These are phyloP conservation scores for Rubroboletus pulcherrimus DNA, from an alignment of 768 basidiomycete genomes.

Conservation along the genomic window DNA sequence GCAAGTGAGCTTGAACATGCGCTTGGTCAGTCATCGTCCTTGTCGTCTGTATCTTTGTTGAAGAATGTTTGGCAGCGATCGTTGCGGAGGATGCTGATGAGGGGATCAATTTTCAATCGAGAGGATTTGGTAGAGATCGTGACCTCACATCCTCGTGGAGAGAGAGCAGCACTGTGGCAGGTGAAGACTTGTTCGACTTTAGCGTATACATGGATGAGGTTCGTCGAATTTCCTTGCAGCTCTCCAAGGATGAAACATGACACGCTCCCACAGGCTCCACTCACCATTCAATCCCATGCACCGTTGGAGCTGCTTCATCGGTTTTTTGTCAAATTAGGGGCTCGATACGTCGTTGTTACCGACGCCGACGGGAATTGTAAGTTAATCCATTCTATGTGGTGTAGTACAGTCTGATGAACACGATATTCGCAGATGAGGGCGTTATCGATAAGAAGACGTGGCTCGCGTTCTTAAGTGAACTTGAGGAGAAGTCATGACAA, in stretches of 20 bases:
- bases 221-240: slow-evolving; percentile 3
- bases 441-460: slow-evolving; percentile 93
- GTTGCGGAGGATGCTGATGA: slow-evolving; percentile 73
- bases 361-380: slow-evolving; percentile 80
- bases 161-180: slow-evolving; percentile 30
- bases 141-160: slow-evolving; percentile 53
- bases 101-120: slow-evolving; percentile 59
- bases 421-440: slow-evolving; percentile 62
- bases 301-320: slow-evolving; percentile 92
- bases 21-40: slow-evolving; percentile 51
- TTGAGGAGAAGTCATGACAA: slow-evolving; percentile 54
- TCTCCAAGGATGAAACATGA: not conserved
- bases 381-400: slow-evolving; percentile 21
- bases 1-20: slow-evolving; percentile 93
- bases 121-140: slow-evolving; percentile 36
- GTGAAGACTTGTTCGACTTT: slow-evolving; percentile 68
- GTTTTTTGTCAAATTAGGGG: slow-evolving; percentile 91
- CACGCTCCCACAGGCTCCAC: slow-evolving; percentile 59
- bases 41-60: not conserved
- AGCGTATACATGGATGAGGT: slow-evolving; percentile 91
- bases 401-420: not conserved
- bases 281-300: slow-evolving; percentile 78
- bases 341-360: slow-evolving; percentile 82
- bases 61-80: slow-evolving; percentile 44
- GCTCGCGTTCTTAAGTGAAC: slow-evolving; percentile 78